Evolutionary conservation across 768 basidiomycete species (phyloP).

Genomic region (Macrolepiota dolichaula): DNA sequence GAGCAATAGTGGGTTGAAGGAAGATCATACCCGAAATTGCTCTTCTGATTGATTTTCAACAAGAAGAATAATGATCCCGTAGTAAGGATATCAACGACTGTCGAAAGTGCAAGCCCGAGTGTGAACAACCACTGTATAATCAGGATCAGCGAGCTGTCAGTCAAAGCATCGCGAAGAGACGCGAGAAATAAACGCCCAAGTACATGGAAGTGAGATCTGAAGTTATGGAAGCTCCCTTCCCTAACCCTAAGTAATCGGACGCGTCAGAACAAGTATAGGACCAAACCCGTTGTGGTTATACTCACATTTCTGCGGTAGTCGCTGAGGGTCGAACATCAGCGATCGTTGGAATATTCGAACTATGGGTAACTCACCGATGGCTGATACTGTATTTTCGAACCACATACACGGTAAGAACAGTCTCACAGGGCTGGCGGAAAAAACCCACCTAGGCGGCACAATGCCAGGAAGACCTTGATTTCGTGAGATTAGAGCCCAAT

Average conservation of each 20-base stretch:
- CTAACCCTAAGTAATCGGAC: neutral
- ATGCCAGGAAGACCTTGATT: conserved; percentile 22
- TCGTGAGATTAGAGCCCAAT: neutral
- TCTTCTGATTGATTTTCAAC: conserved; percentile 34
- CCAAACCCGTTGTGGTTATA: neutral
- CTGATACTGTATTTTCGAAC: conserved; percentile 19
- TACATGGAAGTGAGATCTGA: conserved; percentile 22
- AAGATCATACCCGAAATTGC: conserved; percentile 35
- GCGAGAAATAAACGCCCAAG: neutral
- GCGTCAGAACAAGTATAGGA: neutral
- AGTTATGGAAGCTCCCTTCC: neutral
- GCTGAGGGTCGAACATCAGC: conserved; percentile 12
- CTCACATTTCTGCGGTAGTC: conserved; percentile 28
- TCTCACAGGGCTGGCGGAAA: neutral
- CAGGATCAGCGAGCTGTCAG: neutral
- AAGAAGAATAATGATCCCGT: conserved; percentile 41
- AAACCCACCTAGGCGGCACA: conserved; percentile 24
- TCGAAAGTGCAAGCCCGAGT: conserved; percentile 47
- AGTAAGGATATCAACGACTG: conserved; percentile 44
- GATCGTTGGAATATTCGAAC: neutral
- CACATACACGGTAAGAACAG: neutral
- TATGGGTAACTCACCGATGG: conserved; percentile 22
- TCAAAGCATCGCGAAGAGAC: neutral
- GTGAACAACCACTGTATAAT: conserved; percentile 49
- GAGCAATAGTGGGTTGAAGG: neutral